These are phyloP conservation scores for Tolypocladium capitatum DNA, from an alignment of 2,329 filamentous ascomycete species.

Conservation along the genomic window DNA sequence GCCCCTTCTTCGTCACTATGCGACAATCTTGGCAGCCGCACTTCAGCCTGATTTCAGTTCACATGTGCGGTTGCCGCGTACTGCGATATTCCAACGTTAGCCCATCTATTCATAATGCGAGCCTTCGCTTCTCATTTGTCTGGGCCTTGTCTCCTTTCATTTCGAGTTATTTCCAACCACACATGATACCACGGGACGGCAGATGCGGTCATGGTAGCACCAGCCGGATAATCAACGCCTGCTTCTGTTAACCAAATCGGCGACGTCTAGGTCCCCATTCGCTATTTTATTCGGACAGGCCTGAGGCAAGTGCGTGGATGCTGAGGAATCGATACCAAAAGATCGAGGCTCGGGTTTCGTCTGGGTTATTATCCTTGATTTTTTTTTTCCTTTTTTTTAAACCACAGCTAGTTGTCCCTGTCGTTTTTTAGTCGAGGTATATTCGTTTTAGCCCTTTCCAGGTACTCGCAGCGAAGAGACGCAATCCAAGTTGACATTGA, in stretches of 20 bases:
- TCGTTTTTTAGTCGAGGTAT: not conserved
- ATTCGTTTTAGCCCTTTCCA: not conserved
- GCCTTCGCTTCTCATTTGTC: slow-evolving; percentile 2
- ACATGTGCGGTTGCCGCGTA: not conserved
- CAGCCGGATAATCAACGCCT: slow-evolving; percentile 1
- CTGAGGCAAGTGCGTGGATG: slow-evolving; percentile 3
- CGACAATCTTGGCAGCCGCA: not conserved
- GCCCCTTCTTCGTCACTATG: not conserved
- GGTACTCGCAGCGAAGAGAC: not conserved
- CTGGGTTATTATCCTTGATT: slow-evolving; percentile 1
- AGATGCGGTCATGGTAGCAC: slow-evolving; percentile 4
- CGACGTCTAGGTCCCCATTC: slow-evolving; percentile 7
- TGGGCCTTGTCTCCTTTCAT: slow-evolving; percentile 2
- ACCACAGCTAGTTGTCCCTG: not conserved
- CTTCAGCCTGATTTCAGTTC: not conserved
- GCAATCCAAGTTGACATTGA: not conserved
- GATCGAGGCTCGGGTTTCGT: slow-evolving; percentile 1
- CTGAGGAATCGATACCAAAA: slow-evolving; percentile 6
- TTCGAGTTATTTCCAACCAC: slow-evolving; percentile 4
- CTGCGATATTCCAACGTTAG: not conserved
- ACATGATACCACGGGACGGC: slow-evolving; percentile 15
- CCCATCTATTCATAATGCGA: slow-evolving; percentile 3
- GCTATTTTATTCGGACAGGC: slow-evolving; percentile 7
- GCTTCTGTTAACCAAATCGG: not conserved
- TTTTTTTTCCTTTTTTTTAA: slow-evolving; percentile 4